phyloP scores from a whole-genome alignment of 2,329 filamentous ascomycete species.

The Cladosporium sp. region DNA sequence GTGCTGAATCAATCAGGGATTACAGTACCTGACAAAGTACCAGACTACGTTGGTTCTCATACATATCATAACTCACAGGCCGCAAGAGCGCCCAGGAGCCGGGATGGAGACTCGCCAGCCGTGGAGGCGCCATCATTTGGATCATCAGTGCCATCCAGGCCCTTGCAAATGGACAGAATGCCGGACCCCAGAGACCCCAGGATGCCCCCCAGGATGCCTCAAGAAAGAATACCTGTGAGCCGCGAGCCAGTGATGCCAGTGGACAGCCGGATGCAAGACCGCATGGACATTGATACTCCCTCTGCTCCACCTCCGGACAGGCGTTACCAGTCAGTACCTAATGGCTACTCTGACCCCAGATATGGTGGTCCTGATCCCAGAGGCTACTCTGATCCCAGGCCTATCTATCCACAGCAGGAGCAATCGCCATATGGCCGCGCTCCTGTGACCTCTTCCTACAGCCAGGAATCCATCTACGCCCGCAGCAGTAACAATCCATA shows the following conservation, averaged over 20 bases:
- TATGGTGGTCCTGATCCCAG: conserved; percentile 18
- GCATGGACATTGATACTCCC: conserved; percentile 27
- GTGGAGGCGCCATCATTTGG: conserved; percentile 8
- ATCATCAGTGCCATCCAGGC: conserved; percentile 8
- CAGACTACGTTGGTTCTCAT: conserved; percentile 12
- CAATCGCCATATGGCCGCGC: conserved; percentile 8
- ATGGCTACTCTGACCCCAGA: conserved; percentile 20
- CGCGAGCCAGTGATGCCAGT: conserved; percentile 12
- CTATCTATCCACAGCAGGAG: conserved; percentile 12
- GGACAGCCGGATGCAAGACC: conserved; percentile 9
- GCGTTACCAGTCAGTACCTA: conserved; percentile 15
- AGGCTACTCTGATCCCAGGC: conserved; percentile 17
- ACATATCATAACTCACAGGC: conserved; percentile 13
- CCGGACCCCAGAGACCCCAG: conserved; percentile 16
- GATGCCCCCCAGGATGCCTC: conserved; percentile 24
- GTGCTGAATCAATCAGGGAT: conserved; percentile 38
- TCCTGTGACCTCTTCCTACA: conserved; percentile 15
- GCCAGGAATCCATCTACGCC: not conserved
- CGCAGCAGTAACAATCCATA: conserved; percentile 19
- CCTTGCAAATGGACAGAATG: conserved; percentile 14
- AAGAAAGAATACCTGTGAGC: conserved; percentile 22
- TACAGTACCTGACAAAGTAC: conserved; percentile 33
- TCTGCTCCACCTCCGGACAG: conserved; percentile 10
- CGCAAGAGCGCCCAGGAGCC: conserved; percentile 12
- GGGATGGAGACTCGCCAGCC: conserved; percentile 11